Percentiles rank a stretch among this genome's conserved stretches.
Conservation (phyloP, 2,329 filamentous ascomycete genomes). For the Fusarium sp. region DNA sequence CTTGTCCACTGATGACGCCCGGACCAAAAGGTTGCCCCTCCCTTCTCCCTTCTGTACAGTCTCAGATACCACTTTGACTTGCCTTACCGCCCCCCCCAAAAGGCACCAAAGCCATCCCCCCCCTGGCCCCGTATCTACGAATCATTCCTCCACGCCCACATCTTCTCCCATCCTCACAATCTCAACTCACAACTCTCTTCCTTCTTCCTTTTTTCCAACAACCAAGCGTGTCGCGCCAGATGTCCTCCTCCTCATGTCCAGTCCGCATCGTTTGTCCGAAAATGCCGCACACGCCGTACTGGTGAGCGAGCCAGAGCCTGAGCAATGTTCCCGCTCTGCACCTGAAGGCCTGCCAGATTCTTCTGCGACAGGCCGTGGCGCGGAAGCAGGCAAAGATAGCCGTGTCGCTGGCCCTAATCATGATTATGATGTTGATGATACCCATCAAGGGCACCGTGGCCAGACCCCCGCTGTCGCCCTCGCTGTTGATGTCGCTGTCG, state of each 20-base stretch:
- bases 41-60: conserved; percentile 20
- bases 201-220: conserved; percentile 29
- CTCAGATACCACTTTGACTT: conserved; percentile 35
- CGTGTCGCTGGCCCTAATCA: conserved; percentile 39
- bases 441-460: conserved; percentile 35
- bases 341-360: conserved; percentile 37
- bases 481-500: conserved; percentile 32
- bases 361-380: conserved; percentile 28
- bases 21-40: conserved; percentile 33
- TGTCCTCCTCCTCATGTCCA: conserved; percentile 72
- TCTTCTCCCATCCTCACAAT: conserved; percentile 41
- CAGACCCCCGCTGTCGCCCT: conserved; percentile 32
- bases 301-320: conserved; percentile 54
- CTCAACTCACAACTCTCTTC: conserved; percentile 36
- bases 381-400: conserved; percentile 31
- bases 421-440: conserved; percentile 43
- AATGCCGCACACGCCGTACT: conserved; percentile 66
- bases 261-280: conserved; percentile 63
- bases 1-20: conserved; percentile 24
- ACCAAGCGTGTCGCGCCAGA: conserved; percentile 57
- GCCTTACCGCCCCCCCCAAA: conserved; percentile 32
- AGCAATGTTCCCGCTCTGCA: conserved; percentile 20
- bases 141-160: conserved; percentile 51
- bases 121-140: conserved; percentile 47
- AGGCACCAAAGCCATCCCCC: conserved; percentile 12